Base-by-base conservation (phyloP, 2,329 filamentous ascomycete species). In the Pseudogymnoascus sp. region DNA sequence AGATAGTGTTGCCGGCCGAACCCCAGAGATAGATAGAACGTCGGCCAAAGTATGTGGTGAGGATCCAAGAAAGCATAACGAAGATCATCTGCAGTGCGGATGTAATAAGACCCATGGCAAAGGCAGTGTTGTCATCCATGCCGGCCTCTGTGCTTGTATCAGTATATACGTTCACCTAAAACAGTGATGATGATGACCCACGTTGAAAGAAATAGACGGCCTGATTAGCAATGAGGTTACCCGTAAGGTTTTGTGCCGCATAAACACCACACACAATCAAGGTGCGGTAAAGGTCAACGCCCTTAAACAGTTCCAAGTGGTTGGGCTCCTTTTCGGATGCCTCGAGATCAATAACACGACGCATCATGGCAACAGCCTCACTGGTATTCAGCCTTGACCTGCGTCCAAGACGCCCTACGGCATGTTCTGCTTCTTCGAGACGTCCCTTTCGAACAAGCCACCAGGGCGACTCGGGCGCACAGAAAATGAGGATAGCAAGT, bases 51-150 rank as follows among this genome's bases (percentile, higher is more conserved):
- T 83, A 86, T 0, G 79, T 79, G 12, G 82, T 86, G 56, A 88
- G 78, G 60, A 86, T 72, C 84, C 84, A 87, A 61, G 83, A 87
- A 38, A 84, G 74, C 78, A 85, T 84, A 70, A 84, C 82, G 62
- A 84, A 77, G 68, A 88, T 71, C 71, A 72, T 75, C 68, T 85
- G 81, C 1, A 87, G 81, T 57, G 77, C 80, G 0, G 84, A 85
- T 58, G 80, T 86, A 70, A 86, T 85, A 26, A 87, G 78, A 70
- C 81, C 81, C 13, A 86, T 74, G 35, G 79, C 79, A 67, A 86
- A 86, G 3, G 84, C 79, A 33, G 74, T 77, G 65, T 84, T 73
- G 3, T 69, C 71, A 1, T 61, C 61, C 65, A 87, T 79, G 59
- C 82, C 82, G 59, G 84, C 84, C 77, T 86, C 82, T 84, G 69